These are phyloP conservation scores for Triticum turgidum DNA, from an alignment of 176 grass and related monocot species.

Conservation along the genomic window DNA sequence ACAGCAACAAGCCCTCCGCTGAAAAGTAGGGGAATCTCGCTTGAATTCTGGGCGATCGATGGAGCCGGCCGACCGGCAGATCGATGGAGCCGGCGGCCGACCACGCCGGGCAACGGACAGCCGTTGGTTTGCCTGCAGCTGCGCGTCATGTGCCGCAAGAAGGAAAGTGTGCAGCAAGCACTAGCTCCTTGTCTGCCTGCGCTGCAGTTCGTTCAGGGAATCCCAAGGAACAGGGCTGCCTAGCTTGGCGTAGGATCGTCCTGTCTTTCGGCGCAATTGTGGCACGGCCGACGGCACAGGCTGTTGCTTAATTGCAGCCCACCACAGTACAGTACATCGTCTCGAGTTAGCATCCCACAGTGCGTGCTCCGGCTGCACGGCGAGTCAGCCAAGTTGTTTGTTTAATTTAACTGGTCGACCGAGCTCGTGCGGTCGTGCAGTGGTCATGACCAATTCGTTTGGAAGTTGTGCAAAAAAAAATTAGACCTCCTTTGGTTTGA, in stretches of 20 bases:
- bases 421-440: background rate
- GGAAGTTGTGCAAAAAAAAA: too few relatives aligned
- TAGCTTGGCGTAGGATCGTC: background rate
- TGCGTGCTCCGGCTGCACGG: background rate
- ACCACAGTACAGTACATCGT: background rate
- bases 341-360: background rate
- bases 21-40: conserved; percentile 1
- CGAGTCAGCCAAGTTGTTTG: background rate
- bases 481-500: too few relatives aligned
- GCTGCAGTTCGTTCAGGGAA: background rate
- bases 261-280: background rate
- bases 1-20: too few relatives aligned
- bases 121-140: background rate
- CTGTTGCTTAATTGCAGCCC: background rate
- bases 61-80: too few relatives aligned
- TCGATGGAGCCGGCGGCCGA: too few relatives aligned
- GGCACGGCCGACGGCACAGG: background rate
- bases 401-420: background rate
- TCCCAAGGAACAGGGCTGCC: background rate
- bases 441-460: background rate
- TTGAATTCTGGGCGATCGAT: background rate
- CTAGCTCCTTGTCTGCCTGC: background rate
- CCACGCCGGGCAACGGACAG: background rate
- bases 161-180: too few relatives aligned
- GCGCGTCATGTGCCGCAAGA: conserved; percentile 12